Evolutionary conservation across 331 rosid species (phyloP), one percentile per base, ranked within the genome.

Genomic region (Malus hybrid): DNA sequence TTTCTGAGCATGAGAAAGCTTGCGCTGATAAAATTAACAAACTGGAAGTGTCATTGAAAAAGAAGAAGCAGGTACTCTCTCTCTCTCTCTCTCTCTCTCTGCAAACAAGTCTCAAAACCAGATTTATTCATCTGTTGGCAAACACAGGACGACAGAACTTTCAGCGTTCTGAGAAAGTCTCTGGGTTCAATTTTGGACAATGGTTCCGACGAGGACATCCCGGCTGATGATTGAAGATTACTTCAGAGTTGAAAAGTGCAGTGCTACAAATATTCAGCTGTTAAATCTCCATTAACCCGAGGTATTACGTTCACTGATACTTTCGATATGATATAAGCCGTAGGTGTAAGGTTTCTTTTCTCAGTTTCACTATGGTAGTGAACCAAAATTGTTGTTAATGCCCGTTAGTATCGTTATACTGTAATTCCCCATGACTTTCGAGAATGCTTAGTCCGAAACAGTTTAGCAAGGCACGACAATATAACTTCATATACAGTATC

Each of bases 121-220:
- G 56, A 66, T 36, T 14, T 46, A 42, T 42, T 42, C 14, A 42
- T 34, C 33, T 31, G 57, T 74, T 72, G 55, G 64, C 75, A 29
- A 62, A 70, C 73, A 61, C 89, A 94, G 96, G 97, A 90, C 22
- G 93, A 90, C 74, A 94, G 82, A 77, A 90, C 97, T 80, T 94
- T 90, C 90, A 94, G 91, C 83, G 76, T 88, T 79, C 73, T 92
- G 81, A 89, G 93, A 83, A 94, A 94, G 83, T 90, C 94, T 54
- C 91, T 94, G 7, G 99, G 97, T 39, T 84, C 97, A 18, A 86
- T 94, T 85, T 84, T 92, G 73, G 96, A 87, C 22, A 74, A 83
- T 80, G 84, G 84, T 42, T 93, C 96, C 2, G 96, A 94, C 61
- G 99, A 92, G 66, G 97, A 90, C 57, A 88, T 88, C 87, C 91